Evolutionary conservation across 768 basidiomycete genomes (phyloP), one percentile per base, ranked within the genome.

Genomic region (Leccinum aurantiacum): DNA sequence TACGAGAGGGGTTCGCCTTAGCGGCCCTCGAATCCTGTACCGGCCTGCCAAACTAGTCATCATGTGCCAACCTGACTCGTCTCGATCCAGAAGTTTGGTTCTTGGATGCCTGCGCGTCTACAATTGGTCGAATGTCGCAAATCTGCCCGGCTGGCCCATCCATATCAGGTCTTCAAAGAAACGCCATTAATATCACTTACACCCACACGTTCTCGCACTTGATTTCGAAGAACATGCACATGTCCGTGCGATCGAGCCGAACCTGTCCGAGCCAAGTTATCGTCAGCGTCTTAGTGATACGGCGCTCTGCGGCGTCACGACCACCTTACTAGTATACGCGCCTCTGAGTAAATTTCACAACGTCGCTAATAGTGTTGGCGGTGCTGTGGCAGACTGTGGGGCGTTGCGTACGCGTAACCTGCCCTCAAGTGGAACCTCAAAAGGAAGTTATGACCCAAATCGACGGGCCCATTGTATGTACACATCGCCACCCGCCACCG

Each of bases 1-100:
- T 69, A 78, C 76, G 77, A 82, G 77, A 79, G 79, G 77, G 76
- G 77, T 63, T 73, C 77, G 78, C 60, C 71, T 64, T 66, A 49
- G 69, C 61, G 69, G 67, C 61, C 66, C 65, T 70, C 73, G 70
- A 71, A 74, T 57, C 60, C 66, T 72, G 66, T 65, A 68, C 62
- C 55, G 31, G 63, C 67, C 60, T 69, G 72, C 71, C 75, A 78
- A 74, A 74, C 64, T 59, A 53, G 72, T 72, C 71, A 71, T 71
- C 67, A 65, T 73, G 72, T 77, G 71, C 68, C 65, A 71, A 57
- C 27, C 71, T 81, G 79, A 81, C 79, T 81, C 77, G 74, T 64
- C 62, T 69, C 69, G 73, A 75, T 72, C 76, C 70, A 74, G 71
- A 53, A 55, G 66, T 44, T 53, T 59, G 58, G 60, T 60, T 67